A percentile compares a stretch with the other conserved stretches of the same genome.
These are phyloP conservation scores for Microcos paniculata DNA, from an alignment of 345 rosid species.

Conservation along the genomic window DNA sequence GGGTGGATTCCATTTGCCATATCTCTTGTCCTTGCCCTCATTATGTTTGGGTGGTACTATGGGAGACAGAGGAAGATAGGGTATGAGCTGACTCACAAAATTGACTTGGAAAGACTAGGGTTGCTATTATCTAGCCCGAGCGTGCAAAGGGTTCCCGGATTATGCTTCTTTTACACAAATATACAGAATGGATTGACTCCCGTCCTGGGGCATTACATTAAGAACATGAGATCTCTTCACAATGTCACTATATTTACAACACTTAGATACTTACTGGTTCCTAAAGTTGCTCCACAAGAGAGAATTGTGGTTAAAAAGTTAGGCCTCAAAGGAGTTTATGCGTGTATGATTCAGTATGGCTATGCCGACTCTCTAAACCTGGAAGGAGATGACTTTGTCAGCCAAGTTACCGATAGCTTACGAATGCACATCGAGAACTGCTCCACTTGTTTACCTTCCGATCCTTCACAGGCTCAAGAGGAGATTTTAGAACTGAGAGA, in stretches of 20 bases:
- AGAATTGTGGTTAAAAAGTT: slow-evolving; percentile 44
- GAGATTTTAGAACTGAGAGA: slow-evolving; percentile 42
- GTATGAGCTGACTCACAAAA: slow-evolving; percentile 66
- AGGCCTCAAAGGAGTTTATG: slow-evolving; percentile 47
- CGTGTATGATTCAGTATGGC: slow-evolving; percentile 64
- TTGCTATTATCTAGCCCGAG: slow-evolving; percentile 57
- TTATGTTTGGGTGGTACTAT: slow-evolving; percentile 89
- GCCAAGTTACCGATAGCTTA: slow-evolving; percentile 40
- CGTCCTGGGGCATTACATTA: slow-evolving; percentile 69
- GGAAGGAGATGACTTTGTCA: slow-evolving; percentile 48
- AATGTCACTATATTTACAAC: slow-evolving; percentile 71
- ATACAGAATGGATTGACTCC: slow-evolving; percentile 81
- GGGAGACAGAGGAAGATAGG: slow-evolving; percentile 83
- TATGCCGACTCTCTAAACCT: slow-evolving; percentile 60
- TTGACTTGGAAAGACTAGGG: slow-evolving; percentile 54
- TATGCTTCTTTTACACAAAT: slow-evolving; percentile 86
- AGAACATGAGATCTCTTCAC: slow-evolving; percentile 84
- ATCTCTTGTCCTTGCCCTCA: slow-evolving; percentile 65
- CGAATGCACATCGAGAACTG: slow-evolving; percentile 25
- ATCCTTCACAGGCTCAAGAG: slow-evolving; percentile 22
- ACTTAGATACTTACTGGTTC: slow-evolving; percentile 58
- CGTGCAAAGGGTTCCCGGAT: slow-evolving; percentile 72
- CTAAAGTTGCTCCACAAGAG: slow-evolving; percentile 53
- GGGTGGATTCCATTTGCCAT: slow-evolving; percentile 96
- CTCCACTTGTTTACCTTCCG: slow-evolving; percentile 2